Percentiles rank a stretch among this genome's conserved stretches.
phyloP scores from a whole-genome alignment of 2,329 filamentous ascomycete genomes.

The Cryoendolithus antarcticus region DNA sequence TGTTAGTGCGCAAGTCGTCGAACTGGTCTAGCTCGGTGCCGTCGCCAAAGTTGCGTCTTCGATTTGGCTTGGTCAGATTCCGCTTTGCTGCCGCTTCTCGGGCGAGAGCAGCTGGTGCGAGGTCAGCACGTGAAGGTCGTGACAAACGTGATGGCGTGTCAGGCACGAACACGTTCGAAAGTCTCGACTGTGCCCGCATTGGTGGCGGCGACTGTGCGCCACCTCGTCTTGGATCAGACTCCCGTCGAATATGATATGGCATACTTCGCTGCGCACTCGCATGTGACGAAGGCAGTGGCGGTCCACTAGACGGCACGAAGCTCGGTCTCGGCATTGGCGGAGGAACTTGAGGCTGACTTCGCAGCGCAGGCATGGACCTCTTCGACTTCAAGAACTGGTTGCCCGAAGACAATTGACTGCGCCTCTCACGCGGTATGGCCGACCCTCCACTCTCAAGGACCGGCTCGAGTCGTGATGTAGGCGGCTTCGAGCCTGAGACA shows the following conservation, averaged over 20 bases:
- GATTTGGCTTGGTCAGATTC: conserved; percentile 60
- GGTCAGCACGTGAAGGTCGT: conserved; percentile 19
- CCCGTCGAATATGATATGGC: conserved; percentile 64
- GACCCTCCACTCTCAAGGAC: conserved; percentile 81
- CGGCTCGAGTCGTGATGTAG: conserved; percentile 63
- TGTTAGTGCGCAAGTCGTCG: conserved; percentile 86
- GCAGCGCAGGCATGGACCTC: conserved; percentile 47
- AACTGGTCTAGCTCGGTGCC: conserved; percentile 87
- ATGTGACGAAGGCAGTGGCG: conserved; percentile 66
- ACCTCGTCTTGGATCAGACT: conserved; percentile 53
- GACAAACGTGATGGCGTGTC: conserved; percentile 37
- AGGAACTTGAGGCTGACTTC: conserved; percentile 23
- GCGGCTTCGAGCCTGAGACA: conserved; percentile 37
- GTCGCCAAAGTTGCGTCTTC: conserved; percentile 69
- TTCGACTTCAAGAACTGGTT: conserved; percentile 46
- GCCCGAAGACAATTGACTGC: conserved; percentile 39
- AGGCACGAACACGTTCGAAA: conserved; percentile 36
- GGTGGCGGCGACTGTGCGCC: conserved; percentile 32
- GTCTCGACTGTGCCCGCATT: conserved; percentile 33
- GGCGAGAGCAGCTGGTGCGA: conserved; percentile 38
- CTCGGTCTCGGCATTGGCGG: conserved; percentile 39
- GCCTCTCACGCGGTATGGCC: conserved; percentile 51
- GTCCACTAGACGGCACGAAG: conserved; percentile 67
- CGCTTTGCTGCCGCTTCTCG: conserved; percentile 49
- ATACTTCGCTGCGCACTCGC: conserved; percentile 49